Base-by-base conservation (phyloP, 23 red algal species). In the Chondrus crispus region DNA sequence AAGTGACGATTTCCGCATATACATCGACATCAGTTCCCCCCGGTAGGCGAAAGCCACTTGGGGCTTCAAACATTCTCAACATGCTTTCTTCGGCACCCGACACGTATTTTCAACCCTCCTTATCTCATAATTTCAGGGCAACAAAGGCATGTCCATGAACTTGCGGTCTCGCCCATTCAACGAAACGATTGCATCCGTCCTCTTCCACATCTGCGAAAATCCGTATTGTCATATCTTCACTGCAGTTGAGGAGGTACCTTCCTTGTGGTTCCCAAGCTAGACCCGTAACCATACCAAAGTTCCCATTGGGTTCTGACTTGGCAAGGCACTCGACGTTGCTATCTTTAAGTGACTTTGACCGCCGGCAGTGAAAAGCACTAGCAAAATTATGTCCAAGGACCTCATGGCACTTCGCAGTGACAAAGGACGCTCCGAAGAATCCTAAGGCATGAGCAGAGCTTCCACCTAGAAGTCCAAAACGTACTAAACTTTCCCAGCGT, bases 81-180 rank as follows among this genome's bases (percentile, higher is more conserved):
- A 97, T 88, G 20, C 88, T 88, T 79, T 97, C 95, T 62, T 97
- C 95, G 8, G 95, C 88, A 44, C 50, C 95, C 20, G 85, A 93
- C 5, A 93, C 86, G 51, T 93, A 91, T 2, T 52, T 24, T 20
- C 33, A 60, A 4, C 85, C 85, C n/a, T 42, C 62, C 4, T 19
- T 29, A 53, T 80, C 50, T 55, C 85, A 82, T 70, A 89, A 93
- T 11, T 78, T 83, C 16, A 89, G 42, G 20, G 64, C 82, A 39
- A 49, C 46, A 46, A 97, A 47, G 43, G 91, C 74, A 79, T 97
- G 95, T 10, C 95, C 95, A 66, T 97, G 95, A 6, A 97, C 90
- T 64, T 97, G 95, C 28, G 95, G 95, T 20, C 95, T 75, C 38
- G 89, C 76, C 89, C 89, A 92, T 70, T 92, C 89, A 19, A 84